Base-by-base conservation (phyloP, 192 early-diverging fungal genomes). In the Lunasporangiospora selenospora region DNA sequence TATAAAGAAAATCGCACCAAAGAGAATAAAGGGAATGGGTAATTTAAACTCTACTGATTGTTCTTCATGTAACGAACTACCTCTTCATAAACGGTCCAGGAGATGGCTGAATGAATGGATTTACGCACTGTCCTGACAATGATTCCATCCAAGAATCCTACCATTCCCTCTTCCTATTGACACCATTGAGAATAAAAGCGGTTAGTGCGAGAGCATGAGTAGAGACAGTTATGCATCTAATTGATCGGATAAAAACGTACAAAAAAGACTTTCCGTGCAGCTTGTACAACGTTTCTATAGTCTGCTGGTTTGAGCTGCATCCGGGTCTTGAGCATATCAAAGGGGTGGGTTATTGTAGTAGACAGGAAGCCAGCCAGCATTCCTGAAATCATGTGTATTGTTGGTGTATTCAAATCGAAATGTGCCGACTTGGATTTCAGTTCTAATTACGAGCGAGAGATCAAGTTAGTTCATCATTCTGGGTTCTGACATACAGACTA, bases 81-180 rank as follows among this genome's bases (percentile, higher is more conserved):
- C 51, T 89, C 89, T 67, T 98, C 95, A 59, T 96, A 98, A n/a
- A 98, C 77, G 2, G 93, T 94, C 89, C 93, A 98, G 10, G 91
- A 87, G 47, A 98, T 92, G 26, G 92, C 93, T 5, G 92, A 88
- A 53, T 90, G 89, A 16, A 93, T 67, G 19, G 90, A 83, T 75
- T 98, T 98, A 51, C 94, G 80, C 52, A 93, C 62, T 24, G 95
- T 79, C 43, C 95, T 82, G 49, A 95, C 88, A 2, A 86, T 79
- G 24, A 94, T 87, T 7, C 95, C 95, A 30, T 90, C 82, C 81
- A 95, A 92, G 75, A 94, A 93, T 1, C 93, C 90, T 6, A 79
- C 46, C 3, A 88, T 33, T 2, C 92, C 84, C 62, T 97, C 95
- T 45, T 92, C 90, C 82, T 87, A 58, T 27, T 55, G 53, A 51